Conservation (phyloP, 495 filamentous ascomycete species). For the Choiromyces venosus region DNA sequence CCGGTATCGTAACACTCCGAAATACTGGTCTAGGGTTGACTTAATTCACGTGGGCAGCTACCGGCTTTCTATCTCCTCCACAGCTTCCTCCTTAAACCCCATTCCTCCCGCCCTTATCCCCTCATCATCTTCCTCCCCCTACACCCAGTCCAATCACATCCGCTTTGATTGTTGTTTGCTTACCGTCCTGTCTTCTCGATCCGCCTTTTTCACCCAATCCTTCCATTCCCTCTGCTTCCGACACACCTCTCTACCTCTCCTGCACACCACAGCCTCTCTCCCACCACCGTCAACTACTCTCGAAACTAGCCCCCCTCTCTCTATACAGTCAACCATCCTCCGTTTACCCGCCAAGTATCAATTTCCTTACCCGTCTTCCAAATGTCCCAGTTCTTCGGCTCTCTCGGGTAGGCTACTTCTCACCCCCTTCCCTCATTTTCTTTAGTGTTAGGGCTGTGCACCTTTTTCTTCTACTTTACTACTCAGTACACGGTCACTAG, state of each 20-base stretch:
- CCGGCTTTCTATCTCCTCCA: neutral
- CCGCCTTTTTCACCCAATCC: neutral
- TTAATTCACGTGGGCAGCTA: neutral
- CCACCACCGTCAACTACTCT: neutral
- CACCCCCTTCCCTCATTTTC: neutral
- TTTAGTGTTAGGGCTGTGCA: neutral
- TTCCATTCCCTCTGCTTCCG: neutral
- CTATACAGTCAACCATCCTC: neutral
- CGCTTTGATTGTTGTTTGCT: neutral
- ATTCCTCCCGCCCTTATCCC: neutral
- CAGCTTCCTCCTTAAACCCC: neutral
- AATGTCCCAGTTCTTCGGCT: slow-evolving; percentile 37
- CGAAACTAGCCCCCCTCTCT: neutral
- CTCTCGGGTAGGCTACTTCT: slow-evolving; percentile 22
- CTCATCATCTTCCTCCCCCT: neutral
- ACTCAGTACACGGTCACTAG: neutral
- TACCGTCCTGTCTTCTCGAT: neutral
- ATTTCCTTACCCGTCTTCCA: neutral
- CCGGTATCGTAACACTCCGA: neutral
- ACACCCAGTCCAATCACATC: neutral
- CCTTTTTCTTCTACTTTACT: neutral
- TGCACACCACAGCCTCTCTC: neutral
- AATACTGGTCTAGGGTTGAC: neutral
- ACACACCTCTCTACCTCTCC: neutral
- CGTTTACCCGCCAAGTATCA: neutral